Percentiles rank a stretch among this genome's conserved stretches.
phyloP scores from a whole-genome alignment of 441 rosid species.

The Flueggea neowawraea region DNA sequence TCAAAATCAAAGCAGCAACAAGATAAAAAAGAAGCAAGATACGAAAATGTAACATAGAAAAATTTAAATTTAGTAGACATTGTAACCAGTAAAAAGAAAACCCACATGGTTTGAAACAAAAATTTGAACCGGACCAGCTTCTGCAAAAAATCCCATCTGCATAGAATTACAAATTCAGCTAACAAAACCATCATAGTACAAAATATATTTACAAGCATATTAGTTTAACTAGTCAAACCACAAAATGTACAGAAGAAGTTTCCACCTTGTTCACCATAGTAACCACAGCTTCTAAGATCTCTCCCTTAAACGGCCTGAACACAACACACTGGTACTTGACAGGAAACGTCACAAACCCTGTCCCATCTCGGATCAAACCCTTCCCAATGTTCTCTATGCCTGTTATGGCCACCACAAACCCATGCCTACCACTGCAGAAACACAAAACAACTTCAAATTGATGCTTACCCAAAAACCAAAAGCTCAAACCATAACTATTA shows the following conservation, averaged over 20 bases:
- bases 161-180: conserved; percentile 1
- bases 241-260: neutral
- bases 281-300: conserved; percentile 88
- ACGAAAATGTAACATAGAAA: too few relatives aligned
- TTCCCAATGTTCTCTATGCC: conserved; percentile 82
- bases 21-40: too few relatives aligned
- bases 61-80: neutral
- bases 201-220: neutral
- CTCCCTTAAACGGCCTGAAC: conserved; percentile 92
- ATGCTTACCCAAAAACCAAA: neutral
- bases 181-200: neutral
- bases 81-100: conserved; percentile 3
- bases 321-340: conserved; percentile 88
- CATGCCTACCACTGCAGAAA: conserved; percentile 69
- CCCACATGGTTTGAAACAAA: conserved; percentile 94
- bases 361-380: conserved; percentile 88
- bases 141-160: conserved; percentile 97
- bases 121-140: conserved; percentile 95
- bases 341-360: conserved; percentile 81
- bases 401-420: conserved; percentile 90
- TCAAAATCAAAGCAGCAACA: too few relatives aligned
- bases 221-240: neutral
- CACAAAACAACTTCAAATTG: neutral
- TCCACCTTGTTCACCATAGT: conserved; percentile 87
- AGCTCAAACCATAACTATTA: neutral